These are phyloP conservation scores for Lodderomyces metapsilosis DNA, from an alignment of 1,139 yeast genomes.

Conservation along the genomic window DNA sequence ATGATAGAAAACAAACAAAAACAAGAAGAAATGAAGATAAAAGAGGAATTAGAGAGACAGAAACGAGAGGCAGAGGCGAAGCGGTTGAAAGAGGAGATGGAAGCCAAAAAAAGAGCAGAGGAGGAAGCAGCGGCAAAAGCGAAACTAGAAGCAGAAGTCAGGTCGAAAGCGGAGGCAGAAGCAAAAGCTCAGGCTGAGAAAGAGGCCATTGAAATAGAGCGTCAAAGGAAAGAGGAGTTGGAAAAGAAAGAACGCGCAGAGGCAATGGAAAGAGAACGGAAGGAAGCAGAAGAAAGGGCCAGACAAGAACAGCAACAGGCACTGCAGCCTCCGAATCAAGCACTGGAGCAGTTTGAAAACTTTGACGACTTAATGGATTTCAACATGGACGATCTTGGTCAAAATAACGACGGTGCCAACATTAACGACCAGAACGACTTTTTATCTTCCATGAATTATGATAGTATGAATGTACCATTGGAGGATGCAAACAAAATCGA, in stretches of 20 bases:
- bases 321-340: slow-evolving; percentile 9
- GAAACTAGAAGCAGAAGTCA: slow-evolving; percentile 18
- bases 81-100: slow-evolving; percentile 20
- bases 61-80: slow-evolving; percentile 24
- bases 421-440: slow-evolving; percentile 36
- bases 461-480: slow-evolving; percentile 13
- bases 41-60: slow-evolving; percentile 40
- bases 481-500: slow-evolving; percentile 12
- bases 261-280: slow-evolving; percentile 10
- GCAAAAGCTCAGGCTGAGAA: slow-evolving; percentile 17
- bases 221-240: slow-evolving; percentile 16
- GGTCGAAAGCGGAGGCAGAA: slow-evolving; percentile 16
- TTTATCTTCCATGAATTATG: slow-evolving; percentile 34
- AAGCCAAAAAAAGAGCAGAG: slow-evolving; percentile 21
- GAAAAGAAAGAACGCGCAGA: slow-evolving; percentile 12
- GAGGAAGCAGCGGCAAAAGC: slow-evolving; percentile 18
- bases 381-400: slow-evolving; percentile 20
- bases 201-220: slow-evolving; percentile 18
- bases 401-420: slow-evolving; percentile 17
- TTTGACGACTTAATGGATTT: slow-evolving; percentile 16
- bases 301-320: slow-evolving; percentile 10
- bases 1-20: slow-evolving; percentile 44
- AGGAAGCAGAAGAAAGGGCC: slow-evolving; percentile 7
- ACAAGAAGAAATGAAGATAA: slow-evolving; percentile 41
- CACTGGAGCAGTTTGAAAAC: slow-evolving; percentile 9